These are phyloP conservation scores for Spencermartinsiella ligniputridi DNA, from an alignment of 1,139 yeast genomes.

Conservation along the genomic window DNA sequence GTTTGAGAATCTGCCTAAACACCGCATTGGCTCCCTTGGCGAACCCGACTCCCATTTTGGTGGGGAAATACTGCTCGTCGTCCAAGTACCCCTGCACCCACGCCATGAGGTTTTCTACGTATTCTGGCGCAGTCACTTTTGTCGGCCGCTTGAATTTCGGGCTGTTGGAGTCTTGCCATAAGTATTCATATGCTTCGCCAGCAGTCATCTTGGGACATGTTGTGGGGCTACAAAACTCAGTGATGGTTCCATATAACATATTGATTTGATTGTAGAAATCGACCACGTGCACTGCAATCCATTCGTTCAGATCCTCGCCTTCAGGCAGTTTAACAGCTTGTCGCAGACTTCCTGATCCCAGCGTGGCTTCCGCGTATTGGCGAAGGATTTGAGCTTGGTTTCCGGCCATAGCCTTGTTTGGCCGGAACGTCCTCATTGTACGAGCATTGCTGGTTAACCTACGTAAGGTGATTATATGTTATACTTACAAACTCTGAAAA, in stretches of 20 bases:
- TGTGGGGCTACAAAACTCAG: constrained; percentile 90
- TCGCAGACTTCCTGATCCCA: constrained; percentile 85
- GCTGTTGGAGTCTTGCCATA: constrained; percentile 74
- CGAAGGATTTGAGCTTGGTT: constrained; percentile 39
- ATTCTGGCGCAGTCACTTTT: constrained; percentile 85
- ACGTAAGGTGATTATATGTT: not conserved
- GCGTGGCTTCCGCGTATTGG: constrained; percentile 86
- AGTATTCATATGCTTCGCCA: constrained; percentile 90
- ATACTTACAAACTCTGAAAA: constrained; percentile 22
- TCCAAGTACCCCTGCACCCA: constrained; percentile 93
- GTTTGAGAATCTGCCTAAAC: constrained; percentile 80
- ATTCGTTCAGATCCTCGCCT: constrained; percentile 88
- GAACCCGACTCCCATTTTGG: constrained; percentile 84
- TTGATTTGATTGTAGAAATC: constrained; percentile 89
- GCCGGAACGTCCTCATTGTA: constrained; percentile 28
- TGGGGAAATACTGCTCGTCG: constrained; percentile 84
- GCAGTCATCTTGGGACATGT: constrained; percentile 97
- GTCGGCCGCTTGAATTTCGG: constrained; percentile 55
- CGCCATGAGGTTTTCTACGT: constrained; percentile 85
- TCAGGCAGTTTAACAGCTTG: constrained; percentile 93
- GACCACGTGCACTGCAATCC: constrained; percentile 85
- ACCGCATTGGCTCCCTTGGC: constrained; percentile 48
- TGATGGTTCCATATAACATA: constrained; percentile 93
- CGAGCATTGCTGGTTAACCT: constrained; percentile 21
- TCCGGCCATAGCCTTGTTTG: constrained; percentile 20